Conservation (phyloP, 2,329 filamentous ascomycete genomes). For the Camillea tinctor region DNA sequence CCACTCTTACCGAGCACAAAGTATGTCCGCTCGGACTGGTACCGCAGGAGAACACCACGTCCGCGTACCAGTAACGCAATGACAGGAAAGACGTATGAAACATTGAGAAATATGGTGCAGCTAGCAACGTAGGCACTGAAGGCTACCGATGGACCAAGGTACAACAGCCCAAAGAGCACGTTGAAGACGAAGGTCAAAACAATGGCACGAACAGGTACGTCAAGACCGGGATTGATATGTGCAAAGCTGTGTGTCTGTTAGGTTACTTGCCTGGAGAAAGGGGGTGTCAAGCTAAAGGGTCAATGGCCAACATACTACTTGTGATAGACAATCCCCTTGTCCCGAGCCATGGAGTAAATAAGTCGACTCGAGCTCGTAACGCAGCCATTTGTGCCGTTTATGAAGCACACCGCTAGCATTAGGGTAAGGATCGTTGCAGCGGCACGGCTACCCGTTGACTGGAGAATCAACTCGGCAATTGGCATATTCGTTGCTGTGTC, state of each 20-base stretch:
- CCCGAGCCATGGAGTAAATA: slow-evolving; percentile 46
- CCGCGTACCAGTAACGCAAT: slow-evolving; percentile 38
- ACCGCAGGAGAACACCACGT: slow-evolving; percentile 29
- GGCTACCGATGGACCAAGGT: slow-evolving; percentile 45
- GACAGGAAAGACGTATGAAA: slow-evolving; percentile 45
- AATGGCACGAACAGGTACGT: slow-evolving; percentile 43
- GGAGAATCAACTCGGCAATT: slow-evolving; percentile 44
- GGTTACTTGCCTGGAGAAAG: neutral
- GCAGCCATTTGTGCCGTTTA: slow-evolving; percentile 45
- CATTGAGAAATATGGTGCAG: slow-evolving; percentile 45
- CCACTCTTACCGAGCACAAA: slow-evolving; percentile 34
- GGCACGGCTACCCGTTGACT: slow-evolving; percentile 39
- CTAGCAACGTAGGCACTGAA: slow-evolving; percentile 47
- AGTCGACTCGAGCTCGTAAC: slow-evolving; percentile 43
- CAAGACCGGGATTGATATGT: slow-evolving; percentile 36
- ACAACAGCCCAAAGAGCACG: slow-evolving; percentile 45
- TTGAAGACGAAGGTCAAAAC: slow-evolving; percentile 42
- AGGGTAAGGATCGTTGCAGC: slow-evolving; percentile 41
- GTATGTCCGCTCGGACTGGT: slow-evolving; percentile 24
- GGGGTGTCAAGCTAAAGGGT: neutral
- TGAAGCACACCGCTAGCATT: slow-evolving; percentile 42
- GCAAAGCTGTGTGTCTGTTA: slow-evolving; percentile 27
- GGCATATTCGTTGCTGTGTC: slow-evolving; percentile 42
- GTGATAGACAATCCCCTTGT: slow-evolving; percentile 38
- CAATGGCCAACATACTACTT: slow-evolving; percentile 22